phyloP scores from a whole-genome alignment of 768 basidiomycete species.

The Lactifluus pinguis region DNA sequence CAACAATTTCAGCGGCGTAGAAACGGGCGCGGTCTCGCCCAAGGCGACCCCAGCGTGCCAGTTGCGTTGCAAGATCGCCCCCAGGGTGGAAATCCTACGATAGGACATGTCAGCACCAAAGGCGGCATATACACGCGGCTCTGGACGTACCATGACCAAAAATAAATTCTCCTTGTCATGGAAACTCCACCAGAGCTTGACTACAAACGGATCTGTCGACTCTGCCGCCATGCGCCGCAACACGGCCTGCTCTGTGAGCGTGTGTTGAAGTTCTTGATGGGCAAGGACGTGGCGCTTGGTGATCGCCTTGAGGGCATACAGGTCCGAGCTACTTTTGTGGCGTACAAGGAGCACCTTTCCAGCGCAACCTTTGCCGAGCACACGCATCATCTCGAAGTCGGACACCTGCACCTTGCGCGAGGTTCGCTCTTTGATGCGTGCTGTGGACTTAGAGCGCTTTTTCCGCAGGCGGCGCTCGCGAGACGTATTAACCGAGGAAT shows the following conservation, averaged over 20 bases:
- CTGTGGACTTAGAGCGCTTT: conserved; percentile 43
- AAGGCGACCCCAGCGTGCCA: conserved; percentile 89
- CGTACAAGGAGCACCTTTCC: conserved; percentile 92
- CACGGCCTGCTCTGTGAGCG: conserved; percentile 92
- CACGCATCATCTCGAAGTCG: conserved; percentile 96
- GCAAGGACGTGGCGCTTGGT: conserved; percentile 95
- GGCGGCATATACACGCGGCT: conserved; percentile 1
- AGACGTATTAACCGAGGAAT: conserved; percentile 60
- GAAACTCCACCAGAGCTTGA: conserved; percentile 95
- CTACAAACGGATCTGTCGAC: conserved; percentile 86
- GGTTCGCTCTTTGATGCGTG: conserved; percentile 44
- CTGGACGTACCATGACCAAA: conserved; percentile 73
- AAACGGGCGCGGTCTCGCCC: conserved; percentile 93
- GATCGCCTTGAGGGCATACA: conserved; percentile 96
- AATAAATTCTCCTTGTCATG: conserved; percentile 97
- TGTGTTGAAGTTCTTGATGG: conserved; percentile 94
- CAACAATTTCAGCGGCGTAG: conserved; percentile 95
- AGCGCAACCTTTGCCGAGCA: conserved; percentile 94
- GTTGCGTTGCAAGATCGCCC: conserved; percentile 94
- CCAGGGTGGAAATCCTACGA: conserved; percentile 86
- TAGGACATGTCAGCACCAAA: neutral
- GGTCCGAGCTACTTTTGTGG: conserved; percentile 57
- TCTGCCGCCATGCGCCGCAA: conserved; percentile 89
- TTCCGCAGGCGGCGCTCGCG: conserved; percentile 35
- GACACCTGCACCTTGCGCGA: conserved; percentile 70